phyloP scores from a whole-genome alignment of 768 basidiomycete genomes.

The Phanerochaete sordida region DNA sequence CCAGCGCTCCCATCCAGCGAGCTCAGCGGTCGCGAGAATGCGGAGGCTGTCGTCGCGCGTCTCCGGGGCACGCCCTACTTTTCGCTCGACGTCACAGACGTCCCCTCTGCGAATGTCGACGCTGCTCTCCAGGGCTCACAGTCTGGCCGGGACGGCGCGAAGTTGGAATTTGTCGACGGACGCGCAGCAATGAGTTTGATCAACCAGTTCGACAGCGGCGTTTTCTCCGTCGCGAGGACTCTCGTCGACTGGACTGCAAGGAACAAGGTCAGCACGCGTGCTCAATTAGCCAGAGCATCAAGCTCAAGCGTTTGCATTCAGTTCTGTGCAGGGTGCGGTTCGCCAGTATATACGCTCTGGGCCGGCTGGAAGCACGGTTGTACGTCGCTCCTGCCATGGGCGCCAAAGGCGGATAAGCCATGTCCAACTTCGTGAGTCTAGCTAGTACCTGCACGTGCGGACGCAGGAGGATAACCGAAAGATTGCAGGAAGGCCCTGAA shows the following conservation, averaged over 20 bases:
- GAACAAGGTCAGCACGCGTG: constrained; percentile 56
- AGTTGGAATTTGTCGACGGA: constrained; percentile 60
- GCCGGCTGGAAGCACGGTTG: constrained; percentile 93
- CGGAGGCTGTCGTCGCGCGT: constrained; percentile 48
- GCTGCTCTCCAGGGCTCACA: constrained; percentile 25
- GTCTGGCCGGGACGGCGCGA: constrained; percentile 6
- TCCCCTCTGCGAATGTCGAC: constrained; percentile 34
- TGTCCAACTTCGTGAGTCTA: constrained; percentile 68
- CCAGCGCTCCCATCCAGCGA: constrained; percentile 59
- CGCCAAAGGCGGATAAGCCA: constrained; percentile 54
- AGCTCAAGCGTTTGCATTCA: constrained; percentile 24
- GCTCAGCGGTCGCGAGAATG: constrained; percentile 35
- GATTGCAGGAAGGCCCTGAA: constrained; percentile 69
- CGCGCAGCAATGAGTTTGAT: constrained; percentile 51
- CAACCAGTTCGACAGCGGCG: constrained; percentile 57
- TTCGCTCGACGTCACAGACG: constrained; percentile 60
- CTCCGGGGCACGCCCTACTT: constrained; percentile 80
- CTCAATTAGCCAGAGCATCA: not conserved
- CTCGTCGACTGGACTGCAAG: constrained; percentile 90
- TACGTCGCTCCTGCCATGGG: constrained; percentile 72
- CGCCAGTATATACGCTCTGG: constrained; percentile 79
- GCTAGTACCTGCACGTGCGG: not conserved
- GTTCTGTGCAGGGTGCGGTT: constrained; percentile 89
- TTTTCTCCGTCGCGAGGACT: constrained; percentile 74
- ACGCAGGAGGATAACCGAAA: not conserved